Conservation (phyloP, 1,284 basidiomycete species). For the Pholiota adiposa region DNA sequence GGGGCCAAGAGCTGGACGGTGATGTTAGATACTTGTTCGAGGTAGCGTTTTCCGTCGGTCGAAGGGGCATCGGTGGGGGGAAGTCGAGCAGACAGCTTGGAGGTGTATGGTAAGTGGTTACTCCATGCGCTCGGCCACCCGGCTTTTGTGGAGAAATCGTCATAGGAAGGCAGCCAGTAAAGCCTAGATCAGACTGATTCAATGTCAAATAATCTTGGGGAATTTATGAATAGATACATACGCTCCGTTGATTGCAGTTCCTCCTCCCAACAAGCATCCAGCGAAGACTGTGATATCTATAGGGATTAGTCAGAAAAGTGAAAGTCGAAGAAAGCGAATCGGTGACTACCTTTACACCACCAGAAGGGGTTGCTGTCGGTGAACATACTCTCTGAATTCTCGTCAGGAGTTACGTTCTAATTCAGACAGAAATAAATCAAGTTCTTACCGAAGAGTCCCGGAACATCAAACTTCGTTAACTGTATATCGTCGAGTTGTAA, state of each 20-base stretch:
- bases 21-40: slow-evolving; percentile 53
- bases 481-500: slow-evolving; percentile 29
- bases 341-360: slow-evolving; percentile 62
- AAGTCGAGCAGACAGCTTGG: slow-evolving; percentile 51
- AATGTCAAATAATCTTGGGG: neutral
- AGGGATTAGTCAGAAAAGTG: neutral
- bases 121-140: slow-evolving; percentile 63
- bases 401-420: neutral
- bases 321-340: neutral
- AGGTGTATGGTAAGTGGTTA: slow-evolving; percentile 54
- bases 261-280: slow-evolving; percentile 66
- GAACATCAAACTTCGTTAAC: slow-evolving; percentile 69
- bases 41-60: slow-evolving; percentile 63
- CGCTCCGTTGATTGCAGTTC: slow-evolving; percentile 67
- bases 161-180: slow-evolving; percentile 58
- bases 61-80: slow-evolving; percentile 64
- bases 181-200: slow-evolving; percentile 38
- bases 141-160: slow-evolving; percentile 52
- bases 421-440: neutral
- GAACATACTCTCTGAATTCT: slow-evolving; percentile 57
- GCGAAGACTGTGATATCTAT: slow-evolving; percentile 63
- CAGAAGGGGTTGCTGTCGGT: slow-evolving; percentile 57
- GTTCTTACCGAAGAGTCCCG: slow-evolving; percentile 54
- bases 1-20: slow-evolving; percentile 45
- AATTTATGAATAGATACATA: slow-evolving; percentile 34